Percentiles rank a stretch among this genome's conserved stretches.
These are phyloP conservation scores for Citrullus colocynthis DNA, from an alignment of 306 rosid species.

Conservation along the genomic window DNA sequence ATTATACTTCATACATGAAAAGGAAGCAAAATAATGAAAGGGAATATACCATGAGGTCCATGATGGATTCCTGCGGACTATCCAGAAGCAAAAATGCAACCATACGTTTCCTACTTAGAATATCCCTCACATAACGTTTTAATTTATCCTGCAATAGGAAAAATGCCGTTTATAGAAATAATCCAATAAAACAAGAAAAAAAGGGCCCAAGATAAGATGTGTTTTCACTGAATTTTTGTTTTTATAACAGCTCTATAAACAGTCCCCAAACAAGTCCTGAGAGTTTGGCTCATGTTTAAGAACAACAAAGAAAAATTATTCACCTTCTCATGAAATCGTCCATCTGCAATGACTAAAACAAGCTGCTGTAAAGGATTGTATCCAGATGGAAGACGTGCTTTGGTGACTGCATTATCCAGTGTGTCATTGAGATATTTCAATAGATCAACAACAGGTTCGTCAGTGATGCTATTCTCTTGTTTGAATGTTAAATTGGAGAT, in stretches of 20 bases:
- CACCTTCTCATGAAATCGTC: conserved; percentile 70
- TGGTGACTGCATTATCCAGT: conserved; percentile 54
- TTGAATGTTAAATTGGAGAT: conserved; percentile 71
- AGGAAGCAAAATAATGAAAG: not conserved
- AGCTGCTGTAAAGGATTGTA: conserved; percentile 76
- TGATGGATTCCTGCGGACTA: conserved; percentile 48
- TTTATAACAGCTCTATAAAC: not conserved
- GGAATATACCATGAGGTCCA: conserved; percentile 45
- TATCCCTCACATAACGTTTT: conserved; percentile 49
- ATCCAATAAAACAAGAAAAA: not conserved
- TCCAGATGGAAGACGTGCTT: conserved; percentile 82
- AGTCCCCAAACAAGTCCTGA: not conserved
- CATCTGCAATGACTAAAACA: conserved; percentile 81
- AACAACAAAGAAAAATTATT: not conserved
- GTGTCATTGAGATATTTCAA: conserved; percentile 51
- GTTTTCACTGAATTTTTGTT: not conserved
- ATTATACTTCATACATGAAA: not conserved
- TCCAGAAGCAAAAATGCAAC: conserved; percentile 78
- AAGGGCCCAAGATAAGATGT: no score
- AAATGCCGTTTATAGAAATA: not conserved
- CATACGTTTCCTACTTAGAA: conserved; percentile 51
- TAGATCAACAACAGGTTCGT: conserved; percentile 77
- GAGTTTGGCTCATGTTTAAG: not conserved
- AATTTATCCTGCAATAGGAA: conserved; percentile 34
- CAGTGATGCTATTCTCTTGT: conserved; percentile 71